These are phyloP conservation scores for Beauveria scarabaeidicola DNA, from an alignment of 2,329 filamentous ascomycete species.

Conservation along the genomic window DNA sequence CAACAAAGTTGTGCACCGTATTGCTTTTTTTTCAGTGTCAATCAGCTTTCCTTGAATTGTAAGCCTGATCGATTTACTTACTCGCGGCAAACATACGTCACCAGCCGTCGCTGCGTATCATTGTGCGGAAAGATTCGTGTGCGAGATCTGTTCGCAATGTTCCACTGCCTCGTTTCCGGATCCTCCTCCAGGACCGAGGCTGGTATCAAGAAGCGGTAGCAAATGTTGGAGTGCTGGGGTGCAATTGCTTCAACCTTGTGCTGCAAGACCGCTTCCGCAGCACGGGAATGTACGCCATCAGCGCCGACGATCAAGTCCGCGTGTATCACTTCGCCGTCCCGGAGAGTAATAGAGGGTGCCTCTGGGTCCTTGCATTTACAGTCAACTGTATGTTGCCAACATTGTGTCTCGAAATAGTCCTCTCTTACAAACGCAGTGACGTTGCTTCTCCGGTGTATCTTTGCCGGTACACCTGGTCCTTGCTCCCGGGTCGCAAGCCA, in stretches of 20 bases:
- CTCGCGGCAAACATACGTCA: conserved; percentile 27
- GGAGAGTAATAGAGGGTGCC: conserved; percentile 21
- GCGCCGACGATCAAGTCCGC: conserved; percentile 25
- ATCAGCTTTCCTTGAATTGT: not conserved
- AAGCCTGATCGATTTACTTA: conserved; percentile 9
- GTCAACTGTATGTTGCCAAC: not conserved
- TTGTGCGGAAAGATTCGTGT: conserved; percentile 18
- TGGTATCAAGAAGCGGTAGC: conserved; percentile 29
- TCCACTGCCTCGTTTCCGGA: conserved; percentile 23
- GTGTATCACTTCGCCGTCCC: conserved; percentile 19
- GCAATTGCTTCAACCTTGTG: conserved; percentile 18
- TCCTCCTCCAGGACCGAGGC: conserved; percentile 21
- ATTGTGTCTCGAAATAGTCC: not conserved
- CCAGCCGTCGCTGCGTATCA: conserved; percentile 19
- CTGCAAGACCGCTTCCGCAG: conserved; percentile 21
- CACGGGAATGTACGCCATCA: conserved; percentile 33
- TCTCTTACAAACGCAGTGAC: conserved; percentile 12
- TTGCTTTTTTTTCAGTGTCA: conserved; percentile 18
- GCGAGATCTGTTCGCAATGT: conserved; percentile 19
- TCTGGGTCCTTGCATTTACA: conserved; percentile 16
- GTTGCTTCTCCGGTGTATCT: conserved; percentile 17
- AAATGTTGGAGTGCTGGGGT: conserved; percentile 23
- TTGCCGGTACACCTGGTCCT: conserved; percentile 19
- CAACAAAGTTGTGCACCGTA: conserved; percentile 27
- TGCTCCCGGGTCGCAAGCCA: conserved; percentile 23